phyloP scores from a whole-genome alignment of 805 yeast genomes.

The baker's yeast (Saccharomyces cerevisiae) region DNA sequence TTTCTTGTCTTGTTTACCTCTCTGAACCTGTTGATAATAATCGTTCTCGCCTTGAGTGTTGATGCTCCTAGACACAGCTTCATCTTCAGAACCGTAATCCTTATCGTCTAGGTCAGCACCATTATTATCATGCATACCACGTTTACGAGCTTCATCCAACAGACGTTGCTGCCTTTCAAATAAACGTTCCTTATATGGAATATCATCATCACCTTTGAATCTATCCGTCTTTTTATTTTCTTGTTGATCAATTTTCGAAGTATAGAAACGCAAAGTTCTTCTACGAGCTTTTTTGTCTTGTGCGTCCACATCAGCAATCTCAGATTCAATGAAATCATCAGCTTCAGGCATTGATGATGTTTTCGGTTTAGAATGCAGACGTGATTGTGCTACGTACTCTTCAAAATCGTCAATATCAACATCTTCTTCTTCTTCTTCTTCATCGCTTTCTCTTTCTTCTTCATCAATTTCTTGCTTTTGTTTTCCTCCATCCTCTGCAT shows the following conservation, averaged over 20 bases:
- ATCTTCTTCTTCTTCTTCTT: slow-evolving; percentile 19
- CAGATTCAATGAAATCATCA: slow-evolving; percentile 62
- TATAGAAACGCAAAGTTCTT: slow-evolving; percentile 84
- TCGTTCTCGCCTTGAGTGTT: slow-evolving; percentile 44
- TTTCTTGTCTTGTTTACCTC: slow-evolving; percentile 41
- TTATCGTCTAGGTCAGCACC: slow-evolving; percentile 51
- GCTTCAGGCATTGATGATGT: slow-evolving; percentile 16
- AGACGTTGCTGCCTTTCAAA: slow-evolving; percentile 86
- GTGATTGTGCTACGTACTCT: slow-evolving; percentile 45
- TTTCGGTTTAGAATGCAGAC: slow-evolving; percentile 39
- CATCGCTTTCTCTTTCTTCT: slow-evolving; percentile 16
- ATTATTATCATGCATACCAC: slow-evolving; percentile 55
- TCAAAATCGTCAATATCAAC: slow-evolving; percentile 36
- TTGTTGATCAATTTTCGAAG: slow-evolving; percentile 90
- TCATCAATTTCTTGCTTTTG: slow-evolving; percentile 18
- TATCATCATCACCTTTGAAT: slow-evolving; percentile 75
- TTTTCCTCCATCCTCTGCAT: slow-evolving; percentile 13
- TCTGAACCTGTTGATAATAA: slow-evolving; percentile 51
- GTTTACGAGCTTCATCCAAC: slow-evolving; percentile 76
- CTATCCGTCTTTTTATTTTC: slow-evolving; percentile 51
- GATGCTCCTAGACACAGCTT: slow-evolving; percentile 33
- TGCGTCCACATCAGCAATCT: slow-evolving; percentile 70
- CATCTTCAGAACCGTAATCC: slow-evolving; percentile 44
- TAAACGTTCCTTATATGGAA: slow-evolving; percentile 84
- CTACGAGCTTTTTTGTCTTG: slow-evolving; percentile 80